Evolutionary conservation across 2,329 filamentous ascomycete genomes (phyloP).

Genomic region (Fusarium verticillioides): DNA sequence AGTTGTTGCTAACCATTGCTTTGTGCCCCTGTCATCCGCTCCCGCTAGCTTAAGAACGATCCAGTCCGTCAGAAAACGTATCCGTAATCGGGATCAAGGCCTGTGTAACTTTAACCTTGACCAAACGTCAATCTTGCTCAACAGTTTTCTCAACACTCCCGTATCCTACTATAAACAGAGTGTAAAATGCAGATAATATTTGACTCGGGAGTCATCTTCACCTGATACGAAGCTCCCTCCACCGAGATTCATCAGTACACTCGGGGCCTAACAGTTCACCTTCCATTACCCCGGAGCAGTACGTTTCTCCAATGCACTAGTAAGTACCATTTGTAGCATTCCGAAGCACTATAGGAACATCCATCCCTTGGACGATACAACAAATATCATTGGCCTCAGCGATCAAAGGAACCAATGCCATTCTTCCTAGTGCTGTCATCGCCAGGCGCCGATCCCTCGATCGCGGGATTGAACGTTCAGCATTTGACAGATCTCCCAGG

Average conservation of each 20-base stretch:
- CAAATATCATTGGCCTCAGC: background rate
- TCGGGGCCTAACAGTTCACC: background rate
- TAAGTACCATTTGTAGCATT: rapidly evolving
- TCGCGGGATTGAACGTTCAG: too few species aligned
- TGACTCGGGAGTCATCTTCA: too few species aligned
- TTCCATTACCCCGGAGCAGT: background rate
- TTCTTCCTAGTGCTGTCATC: background rate
- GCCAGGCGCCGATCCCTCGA: background rate
- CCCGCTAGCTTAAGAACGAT: background rate
- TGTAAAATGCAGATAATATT: too few species aligned
- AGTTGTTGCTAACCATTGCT: background rate
- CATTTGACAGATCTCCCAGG: too few species aligned
- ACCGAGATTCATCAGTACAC: too few species aligned
- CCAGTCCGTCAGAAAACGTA: background rate
- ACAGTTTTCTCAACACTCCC: too few species aligned
- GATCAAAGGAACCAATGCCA: background rate
- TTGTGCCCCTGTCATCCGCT: background rate
- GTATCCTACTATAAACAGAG: rapidly evolving
- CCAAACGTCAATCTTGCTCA: too few species aligned
- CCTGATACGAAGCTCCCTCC: too few species aligned
- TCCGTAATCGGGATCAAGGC: background rate
- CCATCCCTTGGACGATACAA: background rate
- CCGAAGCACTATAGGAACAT: rapidly evolving
- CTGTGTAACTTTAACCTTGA: too few species aligned
- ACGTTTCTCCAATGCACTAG: background rate